These are phyloP conservation scores for Skeletonema potamos DNA, from an alignment of 108 stramenopile genomes.

Conservation along the genomic window DNA sequence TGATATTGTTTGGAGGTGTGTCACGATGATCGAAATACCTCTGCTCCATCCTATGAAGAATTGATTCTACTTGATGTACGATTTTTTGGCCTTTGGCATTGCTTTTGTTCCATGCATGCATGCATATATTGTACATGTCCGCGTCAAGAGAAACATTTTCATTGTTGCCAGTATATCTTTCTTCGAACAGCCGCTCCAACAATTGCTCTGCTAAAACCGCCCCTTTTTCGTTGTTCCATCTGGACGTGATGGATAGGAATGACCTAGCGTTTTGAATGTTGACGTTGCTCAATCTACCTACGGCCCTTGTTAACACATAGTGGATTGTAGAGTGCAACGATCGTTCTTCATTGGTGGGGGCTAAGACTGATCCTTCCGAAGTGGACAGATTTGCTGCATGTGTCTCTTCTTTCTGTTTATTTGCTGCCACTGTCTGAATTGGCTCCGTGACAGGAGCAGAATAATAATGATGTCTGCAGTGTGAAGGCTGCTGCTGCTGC, in stretches of 20 bases:
- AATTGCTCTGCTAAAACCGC: conserved; percentile 26
- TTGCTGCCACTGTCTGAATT: neutral
- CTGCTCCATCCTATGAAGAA: conserved; percentile 34
- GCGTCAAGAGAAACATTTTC: conserved; percentile 9
- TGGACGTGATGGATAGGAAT: conserved; percentile 30
- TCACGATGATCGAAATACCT: conserved; percentile 13
- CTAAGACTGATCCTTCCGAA: neutral
- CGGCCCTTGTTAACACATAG: conserved; percentile 5
- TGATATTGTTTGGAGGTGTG: conserved; percentile 29
- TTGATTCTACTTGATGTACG: conserved; percentile 14
- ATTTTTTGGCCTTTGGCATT: conserved; percentile 19
- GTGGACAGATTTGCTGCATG: neutral
- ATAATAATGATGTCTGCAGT: neutral
- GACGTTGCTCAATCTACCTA: conserved; percentile 13
- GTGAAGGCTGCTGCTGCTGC: neutral
- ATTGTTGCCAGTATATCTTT: conserved; percentile 8
- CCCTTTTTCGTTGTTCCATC: conserved; percentile 28
- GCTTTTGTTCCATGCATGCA: conserved; percentile 37
- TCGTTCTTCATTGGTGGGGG: neutral
- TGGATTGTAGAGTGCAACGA: conserved; percentile 31
- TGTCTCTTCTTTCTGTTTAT: neutral
- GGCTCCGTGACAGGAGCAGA: neutral
- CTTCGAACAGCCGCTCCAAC: conserved; percentile 24
- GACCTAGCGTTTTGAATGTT: conserved; percentile 23
- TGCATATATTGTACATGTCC: conserved; percentile 46